Evolutionary conservation across 306 rosid species (phyloP).

Genomic region (Citrullus mucosospermus): DNA sequence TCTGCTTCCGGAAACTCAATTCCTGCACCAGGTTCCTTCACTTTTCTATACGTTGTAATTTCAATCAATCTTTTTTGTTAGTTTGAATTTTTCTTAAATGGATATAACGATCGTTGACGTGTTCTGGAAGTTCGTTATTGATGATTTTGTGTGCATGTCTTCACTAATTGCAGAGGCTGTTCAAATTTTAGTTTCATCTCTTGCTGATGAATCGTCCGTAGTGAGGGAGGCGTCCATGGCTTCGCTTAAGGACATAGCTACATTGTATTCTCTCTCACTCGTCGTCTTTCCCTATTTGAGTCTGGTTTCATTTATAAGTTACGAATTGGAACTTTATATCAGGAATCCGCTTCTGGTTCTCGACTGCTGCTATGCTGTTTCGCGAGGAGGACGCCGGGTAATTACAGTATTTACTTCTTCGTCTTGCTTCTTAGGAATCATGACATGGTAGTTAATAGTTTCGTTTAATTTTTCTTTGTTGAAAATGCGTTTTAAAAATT

Average conservation of each 20-base stretch:
- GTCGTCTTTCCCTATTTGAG: not conserved
- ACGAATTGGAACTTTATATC: constrained; percentile 10
- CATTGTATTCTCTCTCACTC: constrained; percentile 33
- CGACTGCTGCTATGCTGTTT: constrained; percentile 66
- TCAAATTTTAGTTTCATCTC: constrained; percentile 64
- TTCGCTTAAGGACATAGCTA: constrained; percentile 66
- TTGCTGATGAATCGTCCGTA: constrained; percentile 66
- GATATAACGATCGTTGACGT: not conserved
- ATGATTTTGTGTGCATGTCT: not conserved
- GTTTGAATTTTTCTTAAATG: not conserved
- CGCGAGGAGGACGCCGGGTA: constrained; percentile 94
- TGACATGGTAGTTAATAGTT: not conserved
- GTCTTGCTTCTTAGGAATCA: not conserved
- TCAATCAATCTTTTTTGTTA: not conserved
- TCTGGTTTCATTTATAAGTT: not conserved
- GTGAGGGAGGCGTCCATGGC: constrained; percentile 75
- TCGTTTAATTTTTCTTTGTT: not conserved
- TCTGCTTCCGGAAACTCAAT: constrained; percentile 37
- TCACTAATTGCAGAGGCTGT: constrained; percentile 54
- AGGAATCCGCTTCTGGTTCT: constrained; percentile 80
- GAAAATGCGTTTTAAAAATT: not conserved
- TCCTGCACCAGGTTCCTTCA: constrained; percentile 55
- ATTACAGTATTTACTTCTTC: not conserved
- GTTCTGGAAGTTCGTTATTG: not conserved
- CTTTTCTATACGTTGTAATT: not conserved